Evolutionary conservation across 208 protist genomes (phyloP).

Genomic region (Crithidia brevicula): DNA sequence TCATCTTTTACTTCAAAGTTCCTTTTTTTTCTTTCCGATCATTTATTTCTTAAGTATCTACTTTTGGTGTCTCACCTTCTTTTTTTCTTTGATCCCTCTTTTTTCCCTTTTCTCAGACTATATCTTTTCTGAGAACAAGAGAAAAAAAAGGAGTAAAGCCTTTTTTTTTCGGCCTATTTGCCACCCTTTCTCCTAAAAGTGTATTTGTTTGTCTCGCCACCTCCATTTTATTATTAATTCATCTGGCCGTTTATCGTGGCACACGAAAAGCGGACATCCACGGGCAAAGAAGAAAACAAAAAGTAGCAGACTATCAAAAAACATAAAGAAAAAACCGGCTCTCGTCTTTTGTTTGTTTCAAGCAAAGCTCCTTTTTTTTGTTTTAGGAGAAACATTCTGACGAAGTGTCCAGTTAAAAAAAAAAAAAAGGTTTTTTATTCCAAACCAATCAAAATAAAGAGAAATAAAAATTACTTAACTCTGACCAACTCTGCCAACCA

Average conservation of each 20-base stretch:
- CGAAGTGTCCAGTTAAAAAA: too few species aligned
- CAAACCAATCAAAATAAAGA: too few species aligned
- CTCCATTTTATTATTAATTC: too few species aligned
- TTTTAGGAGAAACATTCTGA: too few species aligned
- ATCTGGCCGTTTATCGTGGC: too few species aligned
- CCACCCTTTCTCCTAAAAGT: background rate
- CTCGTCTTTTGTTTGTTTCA: background rate
- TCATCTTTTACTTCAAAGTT: slow-evolving; percentile 19
- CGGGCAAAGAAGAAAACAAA: background rate
- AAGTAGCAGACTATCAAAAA: background rate
- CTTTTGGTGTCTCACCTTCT: background rate
- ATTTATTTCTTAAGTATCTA: too few species aligned
- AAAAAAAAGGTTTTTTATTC: too few species aligned
- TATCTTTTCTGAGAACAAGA: slow-evolving; percentile 14
- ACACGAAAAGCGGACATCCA: too few species aligned
- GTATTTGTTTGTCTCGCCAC: too few species aligned
- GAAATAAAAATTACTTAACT: background rate
- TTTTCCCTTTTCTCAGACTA: too few species aligned
- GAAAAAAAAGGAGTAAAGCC: background rate
- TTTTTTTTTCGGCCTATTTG: slow-evolving; percentile 20
- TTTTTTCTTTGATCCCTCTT: slow-evolving; percentile 14
- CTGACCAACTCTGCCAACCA: background rate
- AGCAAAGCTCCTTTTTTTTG: too few species aligned
- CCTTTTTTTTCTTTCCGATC: slow-evolving; percentile 11
- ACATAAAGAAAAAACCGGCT: background rate